Percentiles rank a stretch among this genome's conserved stretches.
Conservation (phyloP, 1,284 basidiomycete species). For the Neonothopanus nambi region DNA sequence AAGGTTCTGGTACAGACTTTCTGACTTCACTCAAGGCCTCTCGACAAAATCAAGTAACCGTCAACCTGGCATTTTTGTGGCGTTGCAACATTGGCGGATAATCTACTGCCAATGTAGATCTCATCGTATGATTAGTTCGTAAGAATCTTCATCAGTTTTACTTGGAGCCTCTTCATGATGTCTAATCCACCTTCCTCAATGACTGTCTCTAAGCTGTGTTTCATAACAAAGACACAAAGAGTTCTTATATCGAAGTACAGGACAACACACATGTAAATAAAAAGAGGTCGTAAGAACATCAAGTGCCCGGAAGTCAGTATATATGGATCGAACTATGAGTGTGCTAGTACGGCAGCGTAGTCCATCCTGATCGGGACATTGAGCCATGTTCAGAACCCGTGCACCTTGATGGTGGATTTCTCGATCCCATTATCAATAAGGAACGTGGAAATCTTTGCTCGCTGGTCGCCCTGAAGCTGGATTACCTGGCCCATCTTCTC, state of each 20-base stretch:
- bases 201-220: no score
- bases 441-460: conserved; percentile 87
- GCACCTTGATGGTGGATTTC: conserved; percentile 77
- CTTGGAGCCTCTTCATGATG: no score
- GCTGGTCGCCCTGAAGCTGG: conserved; percentile 99
- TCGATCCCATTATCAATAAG: conserved; percentile 78
- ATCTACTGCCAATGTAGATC: no score
- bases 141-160: no score
- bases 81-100: no score
- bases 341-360: no score
- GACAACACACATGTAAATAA: neutral
- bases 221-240: neutral
- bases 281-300: conserved; percentile 3
- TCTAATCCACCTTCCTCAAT: no score
- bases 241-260: neutral
- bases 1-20: conserved; percentile 18
- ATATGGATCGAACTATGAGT: no score
- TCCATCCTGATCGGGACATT: no score
- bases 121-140: no score
- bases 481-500: conserved; percentile 97
- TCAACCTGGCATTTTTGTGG: no score
- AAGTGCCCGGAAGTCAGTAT: neutral
- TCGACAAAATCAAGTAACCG: conserved; percentile 58
- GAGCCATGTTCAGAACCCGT: conserved; percentile 70
- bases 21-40: conserved; percentile 47